Evolutionary conservation across 805 yeast species (phyloP).

Genomic region (Starmera pachycereana): DNA sequence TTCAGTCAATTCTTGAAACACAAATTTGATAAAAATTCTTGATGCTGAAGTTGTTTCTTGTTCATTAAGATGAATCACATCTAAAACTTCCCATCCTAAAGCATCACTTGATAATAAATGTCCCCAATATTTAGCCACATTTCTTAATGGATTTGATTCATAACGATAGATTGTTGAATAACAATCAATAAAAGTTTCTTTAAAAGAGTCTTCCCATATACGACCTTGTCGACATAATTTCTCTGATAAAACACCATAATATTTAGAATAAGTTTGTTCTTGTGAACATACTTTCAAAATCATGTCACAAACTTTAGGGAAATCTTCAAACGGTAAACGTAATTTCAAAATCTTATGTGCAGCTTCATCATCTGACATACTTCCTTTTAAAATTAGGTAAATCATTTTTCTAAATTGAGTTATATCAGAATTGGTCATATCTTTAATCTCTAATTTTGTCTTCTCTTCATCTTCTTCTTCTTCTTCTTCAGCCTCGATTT

Average conservation of each 20-base stretch:
- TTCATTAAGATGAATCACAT: constrained; percentile 51
- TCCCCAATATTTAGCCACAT: constrained; percentile 80
- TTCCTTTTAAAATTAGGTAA: constrained; percentile 77
- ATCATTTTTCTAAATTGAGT: constrained; percentile 64
- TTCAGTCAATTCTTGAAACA: constrained; percentile 70
- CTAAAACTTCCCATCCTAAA: constrained; percentile 53
- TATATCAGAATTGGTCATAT: constrained; percentile 58
- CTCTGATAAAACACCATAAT: constrained; percentile 69
- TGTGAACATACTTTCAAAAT: constrained; percentile 74
- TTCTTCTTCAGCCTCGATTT: constrained; percentile 9
- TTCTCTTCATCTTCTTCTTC: constrained; percentile 8
- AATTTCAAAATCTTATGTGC: constrained; percentile 71
- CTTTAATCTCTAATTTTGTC: constrained; percentile 28
- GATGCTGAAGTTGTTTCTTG: constrained; percentile 66
- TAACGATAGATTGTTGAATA: constrained; percentile 52
- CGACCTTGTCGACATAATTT: constrained; percentile 41
- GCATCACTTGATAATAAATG: constrained; percentile 65
- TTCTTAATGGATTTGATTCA: constrained; percentile 66
- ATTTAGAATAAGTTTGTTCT: constrained; percentile 78
- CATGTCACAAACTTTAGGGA: constrained; percentile 55
- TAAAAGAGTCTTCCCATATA: constrained; percentile 51
- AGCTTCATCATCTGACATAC: constrained; percentile 88
- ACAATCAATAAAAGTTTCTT: constrained; percentile 39
- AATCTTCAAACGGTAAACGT: constrained; percentile 29
- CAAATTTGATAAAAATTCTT: constrained; percentile 70